These are phyloP conservation scores for Thielaviopsis populi DNA, from an alignment of 2,329 filamentous ascomycete genomes.

Conservation along the genomic window DNA sequence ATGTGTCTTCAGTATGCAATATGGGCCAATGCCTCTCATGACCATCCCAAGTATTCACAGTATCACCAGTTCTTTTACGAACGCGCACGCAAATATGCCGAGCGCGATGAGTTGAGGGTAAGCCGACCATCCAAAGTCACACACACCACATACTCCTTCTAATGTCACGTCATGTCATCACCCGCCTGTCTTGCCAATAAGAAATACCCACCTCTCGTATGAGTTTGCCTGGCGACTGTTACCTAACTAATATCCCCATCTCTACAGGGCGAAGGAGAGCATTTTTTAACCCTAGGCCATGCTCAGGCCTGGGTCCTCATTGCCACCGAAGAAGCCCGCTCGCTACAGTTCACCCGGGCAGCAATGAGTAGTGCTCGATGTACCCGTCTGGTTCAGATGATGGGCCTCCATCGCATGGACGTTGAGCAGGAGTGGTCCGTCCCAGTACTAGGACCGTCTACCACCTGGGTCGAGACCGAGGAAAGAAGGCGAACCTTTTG, in stretches of 20 bases:
- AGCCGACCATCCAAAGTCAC: slow-evolving; percentile 12
- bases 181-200: neutral
- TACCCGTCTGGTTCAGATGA: slow-evolving; percentile 60
- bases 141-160: neutral
- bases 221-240: neutral
- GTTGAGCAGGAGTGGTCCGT: slow-evolving; percentile 50
- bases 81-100: slow-evolving; percentile 65
- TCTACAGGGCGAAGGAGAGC: slow-evolving; percentile 53
- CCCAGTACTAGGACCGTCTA: slow-evolving; percentile 55
- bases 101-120: slow-evolving; percentile 70
- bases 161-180: neutral
- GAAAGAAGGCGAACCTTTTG: slow-evolving; percentile 78
- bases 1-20: slow-evolving; percentile 75
- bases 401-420: slow-evolving; percentile 70
- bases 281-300: slow-evolving; percentile 62
- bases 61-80: slow-evolving; percentile 70
- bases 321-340: slow-evolving; percentile 65
- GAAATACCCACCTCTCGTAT: neutral
- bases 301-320: slow-evolving; percentile 69
- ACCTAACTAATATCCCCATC: neutral
- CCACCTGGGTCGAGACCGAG: slow-evolving; percentile 61
- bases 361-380: slow-evolving; percentile 66
- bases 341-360: slow-evolving; percentile 71
- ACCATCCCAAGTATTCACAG: slow-evolving; percentile 54
- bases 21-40: slow-evolving; percentile 64